phyloP scores from a whole-genome alignment of 352 stramenopile genomes.

The Globisporangium recalcitrans region DNA sequence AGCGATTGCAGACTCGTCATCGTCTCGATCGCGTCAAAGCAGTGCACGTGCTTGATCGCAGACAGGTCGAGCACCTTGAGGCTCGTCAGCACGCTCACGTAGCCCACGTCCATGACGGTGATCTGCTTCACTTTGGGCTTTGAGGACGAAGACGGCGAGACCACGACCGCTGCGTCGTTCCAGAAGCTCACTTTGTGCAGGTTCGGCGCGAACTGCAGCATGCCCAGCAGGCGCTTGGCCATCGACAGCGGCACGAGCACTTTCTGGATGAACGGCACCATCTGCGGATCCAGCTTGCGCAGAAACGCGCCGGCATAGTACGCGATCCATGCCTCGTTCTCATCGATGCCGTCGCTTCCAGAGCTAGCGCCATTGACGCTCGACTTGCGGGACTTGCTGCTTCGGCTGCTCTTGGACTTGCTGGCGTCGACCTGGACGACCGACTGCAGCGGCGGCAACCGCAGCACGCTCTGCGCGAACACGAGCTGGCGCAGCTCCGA shows the following conservation, averaged over 20 bases:
- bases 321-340: conserved; percentile 4
- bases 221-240: conserved; percentile 33
- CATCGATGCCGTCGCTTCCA: not conserved
- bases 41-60: conserved; percentile 13
- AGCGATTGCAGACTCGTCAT: conserved; percentile 20
- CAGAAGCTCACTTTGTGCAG: conserved; percentile 34
- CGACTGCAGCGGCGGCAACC: conserved; percentile 26
- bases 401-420: conserved; percentile 4
- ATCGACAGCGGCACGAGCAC: conserved; percentile 31
- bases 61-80: conserved; percentile 22
- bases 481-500: conserved; percentile 44
- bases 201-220: conserved; percentile 29
- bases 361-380: not conserved
- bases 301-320: conserved; percentile 39
- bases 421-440: conserved; percentile 1
- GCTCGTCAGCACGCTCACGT: conserved; percentile 26
- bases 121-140: conserved; percentile 17
- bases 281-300: conserved; percentile 22
- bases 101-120: conserved; percentile 35
- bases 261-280: conserved; percentile 25
- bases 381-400: not conserved
- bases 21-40: conserved; percentile 10
- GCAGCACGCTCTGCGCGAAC: conserved; percentile 31
- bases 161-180: conserved; percentile 7
- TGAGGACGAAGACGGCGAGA: not conserved